Percentiles rank a stretch among this genome's conserved stretches.
phyloP scores from a whole-genome alignment of 1,284 basidiomycete genomes.

The Stygiomarasmius scandens region DNA sequence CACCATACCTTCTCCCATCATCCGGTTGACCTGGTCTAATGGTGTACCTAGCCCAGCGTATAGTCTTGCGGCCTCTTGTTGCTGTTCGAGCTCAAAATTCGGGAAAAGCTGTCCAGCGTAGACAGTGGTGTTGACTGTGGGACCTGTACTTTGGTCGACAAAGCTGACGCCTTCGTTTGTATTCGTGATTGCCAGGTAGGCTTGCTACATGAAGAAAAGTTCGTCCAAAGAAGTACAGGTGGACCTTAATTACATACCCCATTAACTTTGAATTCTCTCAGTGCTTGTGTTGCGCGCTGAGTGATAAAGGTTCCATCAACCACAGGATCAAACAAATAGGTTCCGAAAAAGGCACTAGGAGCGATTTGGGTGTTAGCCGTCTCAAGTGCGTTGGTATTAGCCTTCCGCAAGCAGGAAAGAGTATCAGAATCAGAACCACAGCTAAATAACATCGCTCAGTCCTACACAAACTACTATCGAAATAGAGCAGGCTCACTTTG shows the following conservation, averaged over 20 bases:
- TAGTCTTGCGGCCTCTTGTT: not conserved
- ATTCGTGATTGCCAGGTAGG: constrained; percentile 14
- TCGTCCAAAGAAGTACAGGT: not conserved
- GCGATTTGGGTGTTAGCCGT: constrained; percentile 29
- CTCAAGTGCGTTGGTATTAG: constrained; percentile 24
- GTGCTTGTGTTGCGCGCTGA: constrained; percentile 33
- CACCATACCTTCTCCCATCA: constrained; percentile 28
- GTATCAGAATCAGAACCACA: constrained; percentile 23
- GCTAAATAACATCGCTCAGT: constrained; percentile 17
- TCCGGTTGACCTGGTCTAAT: constrained; percentile 13
- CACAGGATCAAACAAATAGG: constrained; percentile 35
- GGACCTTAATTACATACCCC: constrained; percentile 28
- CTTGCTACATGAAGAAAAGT: not conserved
- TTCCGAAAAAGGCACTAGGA: constrained; percentile 30
- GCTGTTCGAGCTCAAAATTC: constrained; percentile 15
- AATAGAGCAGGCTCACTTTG: constrained; percentile 18
- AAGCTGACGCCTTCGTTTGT: constrained; percentile 20
- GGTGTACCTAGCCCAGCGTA: constrained; percentile 13
- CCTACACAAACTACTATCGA: constrained; percentile 1
- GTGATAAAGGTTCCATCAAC: constrained; percentile 38
- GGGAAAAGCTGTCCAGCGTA: no score
- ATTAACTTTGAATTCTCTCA: constrained; percentile 30
- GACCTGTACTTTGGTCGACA: constrained; percentile 15
- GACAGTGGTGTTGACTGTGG: not conserved
- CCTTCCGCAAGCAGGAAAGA: constrained; percentile 28